These are phyloP conservation scores for Rhizopogon rudus DNA, from an alignment of 768 basidiomycete species.

Conservation along the genomic window DNA sequence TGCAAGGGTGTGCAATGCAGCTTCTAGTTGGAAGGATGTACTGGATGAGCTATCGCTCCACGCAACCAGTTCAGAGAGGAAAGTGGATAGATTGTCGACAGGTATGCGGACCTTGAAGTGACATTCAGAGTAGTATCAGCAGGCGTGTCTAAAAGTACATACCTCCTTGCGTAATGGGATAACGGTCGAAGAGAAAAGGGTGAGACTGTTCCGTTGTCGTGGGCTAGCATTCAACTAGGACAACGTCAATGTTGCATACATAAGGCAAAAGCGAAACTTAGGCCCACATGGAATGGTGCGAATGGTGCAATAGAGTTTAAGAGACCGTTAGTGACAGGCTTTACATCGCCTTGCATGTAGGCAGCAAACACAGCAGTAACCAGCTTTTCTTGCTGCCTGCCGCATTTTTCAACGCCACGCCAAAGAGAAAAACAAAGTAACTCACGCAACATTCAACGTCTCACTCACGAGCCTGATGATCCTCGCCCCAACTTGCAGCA, in stretches of 20 bases:
- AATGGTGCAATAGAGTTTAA: constrained; percentile 36
- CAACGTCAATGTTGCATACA: neutral
- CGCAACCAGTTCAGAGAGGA: constrained; percentile 48
- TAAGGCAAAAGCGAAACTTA: neutral
- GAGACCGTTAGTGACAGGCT: constrained; percentile 50
- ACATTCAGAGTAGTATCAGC: neutral
- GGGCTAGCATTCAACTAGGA: constrained; percentile 13
- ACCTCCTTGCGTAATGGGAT: constrained; percentile 68
- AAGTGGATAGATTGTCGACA: constrained; percentile 40
- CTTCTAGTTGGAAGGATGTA: constrained; percentile 47
- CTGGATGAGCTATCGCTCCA: constrained; percentile 55
- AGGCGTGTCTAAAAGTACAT: constrained; percentile 8
- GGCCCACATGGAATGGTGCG: constrained; percentile 47
- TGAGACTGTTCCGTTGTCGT: constrained; percentile 57
- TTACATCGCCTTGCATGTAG: constrained; percentile 42
- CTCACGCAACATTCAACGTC: constrained; percentile 62
- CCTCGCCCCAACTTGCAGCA: constrained; percentile 43
- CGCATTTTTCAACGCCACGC: neutral
- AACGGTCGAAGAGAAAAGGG: constrained; percentile 62
- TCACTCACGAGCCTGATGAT: constrained; percentile 68
- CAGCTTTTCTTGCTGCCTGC: constrained; percentile 59
- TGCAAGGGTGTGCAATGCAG: constrained; percentile 53
- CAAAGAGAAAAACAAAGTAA: constrained; percentile 12
- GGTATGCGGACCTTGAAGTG: constrained; percentile 45
- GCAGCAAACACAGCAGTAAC: constrained; percentile 32